A percentile compares a stretch with the other conserved stretches of the same genome.
Conservation (phyloP, 805 yeast genomes). For the Saccharomyces paradoxus region DNA sequence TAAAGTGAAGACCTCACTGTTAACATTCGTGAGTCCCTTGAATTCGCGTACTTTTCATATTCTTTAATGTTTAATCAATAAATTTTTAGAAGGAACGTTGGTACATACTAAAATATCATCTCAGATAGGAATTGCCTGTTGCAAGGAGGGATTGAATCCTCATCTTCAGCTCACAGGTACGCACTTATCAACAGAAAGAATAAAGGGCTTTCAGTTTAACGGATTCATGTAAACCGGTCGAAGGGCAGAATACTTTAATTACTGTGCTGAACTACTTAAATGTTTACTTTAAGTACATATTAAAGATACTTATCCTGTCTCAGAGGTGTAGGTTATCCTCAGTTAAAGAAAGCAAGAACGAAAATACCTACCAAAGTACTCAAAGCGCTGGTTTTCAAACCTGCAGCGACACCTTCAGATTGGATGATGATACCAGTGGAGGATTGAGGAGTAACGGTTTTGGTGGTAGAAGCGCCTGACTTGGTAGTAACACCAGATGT, state of each 20-base stretch:
- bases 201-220: too few relatives aligned
- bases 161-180: too few relatives aligned
- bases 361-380: slow-evolving; percentile 1
- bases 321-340: neutral
- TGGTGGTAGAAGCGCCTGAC: neutral
- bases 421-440: neutral
- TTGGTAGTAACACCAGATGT: neutral
- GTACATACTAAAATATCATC: too few relatives aligned
- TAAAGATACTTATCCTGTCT: neutral
- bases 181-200: too few relatives aligned
- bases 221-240: neutral
- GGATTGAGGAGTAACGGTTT: neutral
- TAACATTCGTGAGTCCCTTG: too few relatives aligned
- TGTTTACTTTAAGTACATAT: neutral
- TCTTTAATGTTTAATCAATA: too few relatives aligned
- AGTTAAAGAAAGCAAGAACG: slow-evolving; percentile 1
- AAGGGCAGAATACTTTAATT: neutral
- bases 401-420: slow-evolving; percentile 1
- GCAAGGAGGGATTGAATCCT: too few relatives aligned
- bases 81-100: too few relatives aligned
- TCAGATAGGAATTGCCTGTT: too few relatives aligned
- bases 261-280: neutral
- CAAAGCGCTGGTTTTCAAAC: neutral
- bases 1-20: too few relatives aligned
- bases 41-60: too few relatives aligned